phyloP scores from a whole-genome alignment of 192 early-diverging fungal genomes.

The Entomortierella beljakovae region DNA sequence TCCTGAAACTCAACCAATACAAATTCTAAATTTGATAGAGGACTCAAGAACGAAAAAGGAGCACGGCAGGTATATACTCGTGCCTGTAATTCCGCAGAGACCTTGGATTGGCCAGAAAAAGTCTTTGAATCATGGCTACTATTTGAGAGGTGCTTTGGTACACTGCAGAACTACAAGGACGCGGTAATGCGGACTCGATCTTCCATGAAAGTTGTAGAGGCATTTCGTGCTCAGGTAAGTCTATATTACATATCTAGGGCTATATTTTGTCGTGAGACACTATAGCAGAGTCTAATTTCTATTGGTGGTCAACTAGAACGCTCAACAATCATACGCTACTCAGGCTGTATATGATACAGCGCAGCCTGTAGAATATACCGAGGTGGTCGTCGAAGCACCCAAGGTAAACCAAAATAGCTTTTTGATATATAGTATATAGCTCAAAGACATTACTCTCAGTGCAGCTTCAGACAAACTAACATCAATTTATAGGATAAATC shows the following conservation, averaged over 20 bases:
- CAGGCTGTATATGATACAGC: background rate
- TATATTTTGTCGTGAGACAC: background rate
- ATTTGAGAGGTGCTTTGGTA: conserved; percentile 33
- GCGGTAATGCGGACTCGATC: conserved; percentile 15
- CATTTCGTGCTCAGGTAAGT: conserved; percentile 17
- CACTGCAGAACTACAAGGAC: conserved; percentile 18
- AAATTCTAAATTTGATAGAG: background rate
- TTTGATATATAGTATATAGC: background rate
- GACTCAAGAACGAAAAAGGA: conserved; percentile 10
- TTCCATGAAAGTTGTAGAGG: conserved; percentile 34
- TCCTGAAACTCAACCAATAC: background rate
- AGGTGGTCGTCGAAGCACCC: background rate
- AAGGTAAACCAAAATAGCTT: background rate
- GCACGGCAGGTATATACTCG: conserved; percentile 23
- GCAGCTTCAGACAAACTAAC: background rate
- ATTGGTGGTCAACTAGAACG: background rate
- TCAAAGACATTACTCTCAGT: no score
- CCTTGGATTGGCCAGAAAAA: conserved; percentile 47
- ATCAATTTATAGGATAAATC: background rate
- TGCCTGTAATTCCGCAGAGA: conserved; percentile 14
- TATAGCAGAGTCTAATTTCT: background rate
- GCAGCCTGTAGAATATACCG: background rate
- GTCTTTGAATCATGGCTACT: conserved; percentile 34
- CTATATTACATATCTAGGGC: background rate
- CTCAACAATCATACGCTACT: background rate